Conservation (phyloP, 1,284 basidiomycete species). For the Boletus semigastroideus region DNA sequence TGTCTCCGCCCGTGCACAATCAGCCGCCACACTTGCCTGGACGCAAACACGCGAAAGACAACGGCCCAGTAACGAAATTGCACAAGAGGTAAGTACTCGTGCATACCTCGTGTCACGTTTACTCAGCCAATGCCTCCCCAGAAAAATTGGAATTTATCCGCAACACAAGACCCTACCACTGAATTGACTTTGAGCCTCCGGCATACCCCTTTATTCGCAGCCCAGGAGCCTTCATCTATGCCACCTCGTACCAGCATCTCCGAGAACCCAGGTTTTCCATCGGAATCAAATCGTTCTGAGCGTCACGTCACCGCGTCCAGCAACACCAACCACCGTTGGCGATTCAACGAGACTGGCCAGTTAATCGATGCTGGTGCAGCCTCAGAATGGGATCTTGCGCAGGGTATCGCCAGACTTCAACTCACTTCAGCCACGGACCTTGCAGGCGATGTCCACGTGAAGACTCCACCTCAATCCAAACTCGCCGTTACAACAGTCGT, state of each 20-base stretch:
- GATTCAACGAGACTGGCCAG: constrained; percentile 60
- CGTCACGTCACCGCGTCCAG: constrained; percentile 31
- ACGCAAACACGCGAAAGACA: constrained; percentile 29
- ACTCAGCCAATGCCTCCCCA: constrained; percentile 16
- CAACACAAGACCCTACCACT: constrained; percentile 34
- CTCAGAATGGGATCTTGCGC: constrained; percentile 66
- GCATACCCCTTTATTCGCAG: constrained; percentile 30
- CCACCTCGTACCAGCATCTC: constrained; percentile 42
- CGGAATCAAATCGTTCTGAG: constrained; percentile 30
- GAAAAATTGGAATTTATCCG: constrained; percentile 47
- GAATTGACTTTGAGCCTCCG: constrained; percentile 30
- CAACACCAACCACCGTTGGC: constrained; percentile 53
- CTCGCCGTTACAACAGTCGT: constrained; percentile 47
- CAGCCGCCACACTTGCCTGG: constrained; percentile 31
- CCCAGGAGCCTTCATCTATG: constrained; percentile 44
- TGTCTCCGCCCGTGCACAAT: constrained; percentile 29
- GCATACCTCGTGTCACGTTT: constrained; percentile 25
- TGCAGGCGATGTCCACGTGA: constrained; percentile 52
- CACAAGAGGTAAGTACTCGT: constrained; percentile 30
- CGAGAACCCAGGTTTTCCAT: constrained; percentile 19
- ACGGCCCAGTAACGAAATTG: constrained; percentile 24
- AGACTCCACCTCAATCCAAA: constrained; percentile 65
- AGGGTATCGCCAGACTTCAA: constrained; percentile 70
- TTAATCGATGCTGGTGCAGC: constrained; percentile 55
- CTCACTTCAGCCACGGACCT: constrained; percentile 55